These are phyloP conservation scores for Cerrena zonata DNA, from an alignment of 1,284 basidiomycete genomes.

Conservation along the genomic window DNA sequence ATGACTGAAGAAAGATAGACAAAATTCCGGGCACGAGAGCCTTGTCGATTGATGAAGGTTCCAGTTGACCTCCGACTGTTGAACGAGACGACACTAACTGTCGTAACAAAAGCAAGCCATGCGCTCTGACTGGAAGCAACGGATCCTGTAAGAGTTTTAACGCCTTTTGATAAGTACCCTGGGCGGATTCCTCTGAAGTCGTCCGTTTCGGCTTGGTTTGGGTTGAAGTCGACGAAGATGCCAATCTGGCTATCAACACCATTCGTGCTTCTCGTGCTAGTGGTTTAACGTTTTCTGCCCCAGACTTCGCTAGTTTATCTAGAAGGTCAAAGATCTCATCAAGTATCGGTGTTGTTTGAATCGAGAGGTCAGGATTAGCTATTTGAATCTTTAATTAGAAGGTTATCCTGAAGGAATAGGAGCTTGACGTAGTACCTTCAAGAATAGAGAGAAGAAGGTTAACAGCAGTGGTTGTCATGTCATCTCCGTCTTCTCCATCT, in stretches of 20 bases:
- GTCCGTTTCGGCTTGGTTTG: constrained; percentile 29
- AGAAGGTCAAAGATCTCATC: constrained; percentile 68
- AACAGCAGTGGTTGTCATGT: constrained; percentile 71
- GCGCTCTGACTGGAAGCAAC: constrained; percentile 90
- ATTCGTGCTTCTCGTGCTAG: constrained; percentile 74
- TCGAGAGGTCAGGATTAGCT: constrained; percentile 72
- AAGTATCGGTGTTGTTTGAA: constrained; percentile 55
- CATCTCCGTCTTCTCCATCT: constrained; percentile 40
- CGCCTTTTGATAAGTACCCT: constrained; percentile 79
- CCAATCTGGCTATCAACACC: constrained; percentile 73
- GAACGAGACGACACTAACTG: constrained; percentile 50
- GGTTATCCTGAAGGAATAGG: neutral
- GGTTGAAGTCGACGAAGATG: constrained; percentile 41
- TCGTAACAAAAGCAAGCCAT: constrained; percentile 81
- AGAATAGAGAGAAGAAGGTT: constrained; percentile 75
- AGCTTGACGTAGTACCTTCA: constrained; percentile 72
- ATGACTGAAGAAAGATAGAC: constrained; percentile 79
- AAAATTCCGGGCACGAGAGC: constrained; percentile 79
- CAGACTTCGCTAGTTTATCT: constrained; percentile 46
- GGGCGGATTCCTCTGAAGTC: constrained; percentile 34
- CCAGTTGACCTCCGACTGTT: constrained; percentile 16
- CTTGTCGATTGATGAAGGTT: constrained; percentile 35
- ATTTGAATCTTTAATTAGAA: constrained; percentile 7
- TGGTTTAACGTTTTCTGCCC: constrained; percentile 45
- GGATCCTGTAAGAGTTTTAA: constrained; percentile 86